Percentiles rank a stretch among this genome's conserved stretches.
These are phyloP conservation scores for Nakazawaea ambrosiae DNA, from an alignment of 805 yeast species.

Conservation along the genomic window DNA sequence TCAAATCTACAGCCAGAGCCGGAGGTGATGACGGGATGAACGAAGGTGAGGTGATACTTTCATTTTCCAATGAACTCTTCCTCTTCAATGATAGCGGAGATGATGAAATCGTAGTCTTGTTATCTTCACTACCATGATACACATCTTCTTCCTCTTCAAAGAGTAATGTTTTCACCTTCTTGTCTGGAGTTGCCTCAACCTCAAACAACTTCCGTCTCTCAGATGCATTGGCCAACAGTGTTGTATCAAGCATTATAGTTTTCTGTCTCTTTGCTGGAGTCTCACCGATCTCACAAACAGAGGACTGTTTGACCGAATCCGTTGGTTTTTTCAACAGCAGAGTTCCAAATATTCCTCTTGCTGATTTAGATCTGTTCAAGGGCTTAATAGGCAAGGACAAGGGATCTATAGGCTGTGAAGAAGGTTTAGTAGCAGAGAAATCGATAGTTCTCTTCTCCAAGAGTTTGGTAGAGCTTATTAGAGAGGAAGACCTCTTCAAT, in stretches of 20 bases:
- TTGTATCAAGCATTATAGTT: background rate
- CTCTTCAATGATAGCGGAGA: background rate
- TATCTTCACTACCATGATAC: too few species aligned
- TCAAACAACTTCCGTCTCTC: conserved; percentile 3
- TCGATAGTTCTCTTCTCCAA: conserved; percentile 11
- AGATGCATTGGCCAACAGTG: background rate
- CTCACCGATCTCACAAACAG: conserved; percentile 9
- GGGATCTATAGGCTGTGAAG: background rate
- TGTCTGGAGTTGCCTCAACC: conserved; percentile 9
- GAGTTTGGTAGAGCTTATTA: conserved; percentile 4
- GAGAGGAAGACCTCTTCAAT: conserved; percentile 8
- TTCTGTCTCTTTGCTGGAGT: conserved; percentile 10
- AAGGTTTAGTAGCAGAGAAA: conserved; percentile 1
- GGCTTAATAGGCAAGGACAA: background rate
- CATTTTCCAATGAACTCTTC: background rate
- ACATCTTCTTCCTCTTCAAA: too few species aligned
- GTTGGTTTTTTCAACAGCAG: background rate
- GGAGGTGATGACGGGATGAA: conserved; percentile 7
- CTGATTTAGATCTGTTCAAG: background rate
- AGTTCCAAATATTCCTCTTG: conserved; percentile 10
- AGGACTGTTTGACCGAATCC: background rate
- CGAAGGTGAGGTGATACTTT: too few species aligned
- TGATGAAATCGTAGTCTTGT: too few species aligned
- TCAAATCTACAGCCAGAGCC: too few species aligned
- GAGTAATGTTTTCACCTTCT: too few species aligned